A percentile compares a stretch with the other conserved stretches of the same genome.
phyloP scores from a whole-genome alignment of 768 basidiomycete species.

The Trametes villosa region DNA sequence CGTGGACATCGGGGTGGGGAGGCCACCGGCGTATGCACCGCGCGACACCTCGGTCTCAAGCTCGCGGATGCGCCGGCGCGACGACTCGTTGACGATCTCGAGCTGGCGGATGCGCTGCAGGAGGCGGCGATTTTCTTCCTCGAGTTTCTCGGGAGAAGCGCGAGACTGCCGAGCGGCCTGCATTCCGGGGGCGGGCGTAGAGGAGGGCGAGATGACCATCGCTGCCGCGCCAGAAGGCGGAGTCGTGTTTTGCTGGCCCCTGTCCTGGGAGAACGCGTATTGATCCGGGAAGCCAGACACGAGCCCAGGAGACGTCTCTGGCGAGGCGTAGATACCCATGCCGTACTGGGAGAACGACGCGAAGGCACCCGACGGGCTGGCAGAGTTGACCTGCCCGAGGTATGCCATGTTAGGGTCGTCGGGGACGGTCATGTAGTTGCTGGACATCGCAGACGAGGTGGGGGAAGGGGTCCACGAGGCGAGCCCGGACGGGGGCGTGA shows the following conservation, averaged over 20 bases:
- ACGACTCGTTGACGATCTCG: constrained; percentile 60
- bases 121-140: constrained; percentile 59
- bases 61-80: constrained; percentile 50
- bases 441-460: constrained; percentile 19
- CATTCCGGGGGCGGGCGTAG: constrained; percentile 26
- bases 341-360: constrained; percentile 11
- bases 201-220: constrained; percentile 31
- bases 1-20: constrained; percentile 41
- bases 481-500: constrained; percentile 31
- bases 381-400: constrained; percentile 22
- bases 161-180: constrained; percentile 29
- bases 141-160: constrained; percentile 34
- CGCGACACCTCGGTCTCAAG: constrained; percentile 51
- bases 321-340: constrained; percentile 13
- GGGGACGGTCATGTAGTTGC: constrained; percentile 10
- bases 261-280: constrained; percentile 23
- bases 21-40: constrained; percentile 28
- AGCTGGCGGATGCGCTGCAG: constrained; percentile 64
- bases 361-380: constrained; percentile 24
- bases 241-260: constrained; percentile 19
- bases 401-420: constrained; percentile 25
- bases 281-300: constrained; percentile 22
- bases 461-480: constrained; percentile 32
- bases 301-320: constrained; percentile 22
- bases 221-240: constrained; percentile 32